These are phyloP conservation scores for Elsinoe ampelina DNA, from an alignment of 2,329 filamentous ascomycete species.

Conservation along the genomic window DNA sequence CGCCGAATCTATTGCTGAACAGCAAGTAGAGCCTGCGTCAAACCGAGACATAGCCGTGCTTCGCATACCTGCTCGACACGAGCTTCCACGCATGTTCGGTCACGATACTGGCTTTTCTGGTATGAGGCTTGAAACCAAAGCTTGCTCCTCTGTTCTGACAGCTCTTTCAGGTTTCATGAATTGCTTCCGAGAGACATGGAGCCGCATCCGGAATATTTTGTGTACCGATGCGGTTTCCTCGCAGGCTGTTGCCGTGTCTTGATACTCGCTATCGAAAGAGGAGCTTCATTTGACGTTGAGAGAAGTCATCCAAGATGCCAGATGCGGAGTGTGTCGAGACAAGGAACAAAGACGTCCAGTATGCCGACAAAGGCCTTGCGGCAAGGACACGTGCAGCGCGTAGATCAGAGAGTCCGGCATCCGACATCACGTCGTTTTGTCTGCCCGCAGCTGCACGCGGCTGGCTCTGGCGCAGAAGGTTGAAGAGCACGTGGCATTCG, in stretches of 20 bases:
- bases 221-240: not conserved
- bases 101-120: not conserved
- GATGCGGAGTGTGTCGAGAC: not conserved
- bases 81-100: not conserved
- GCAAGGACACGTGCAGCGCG: too few relatives aligned
- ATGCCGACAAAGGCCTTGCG: not conserved
- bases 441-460: too few relatives aligned
- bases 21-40: not conserved
- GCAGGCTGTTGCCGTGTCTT: not conserved
- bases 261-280: conserved; percentile 1
- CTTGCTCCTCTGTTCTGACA: not conserved
- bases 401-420: too few relatives aligned
- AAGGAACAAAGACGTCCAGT: not conserved
- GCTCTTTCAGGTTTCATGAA: conserved; percentile 1
- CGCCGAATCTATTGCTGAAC: not conserved
- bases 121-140: not conserved
- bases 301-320: not conserved
- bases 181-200: not conserved
- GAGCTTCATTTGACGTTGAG: not conserved
- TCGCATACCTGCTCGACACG: conserved; percentile 1
- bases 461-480: not conserved
- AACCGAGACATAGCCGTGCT: conserved; percentile 1
- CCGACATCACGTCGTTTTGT: too few relatives aligned
- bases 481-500: not conserved
- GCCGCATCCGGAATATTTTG: not conserved